These are phyloP conservation scores for Aspergillus biplanus DNA, from an alignment of 495 filamentous ascomycete species.

Conservation along the genomic window DNA sequence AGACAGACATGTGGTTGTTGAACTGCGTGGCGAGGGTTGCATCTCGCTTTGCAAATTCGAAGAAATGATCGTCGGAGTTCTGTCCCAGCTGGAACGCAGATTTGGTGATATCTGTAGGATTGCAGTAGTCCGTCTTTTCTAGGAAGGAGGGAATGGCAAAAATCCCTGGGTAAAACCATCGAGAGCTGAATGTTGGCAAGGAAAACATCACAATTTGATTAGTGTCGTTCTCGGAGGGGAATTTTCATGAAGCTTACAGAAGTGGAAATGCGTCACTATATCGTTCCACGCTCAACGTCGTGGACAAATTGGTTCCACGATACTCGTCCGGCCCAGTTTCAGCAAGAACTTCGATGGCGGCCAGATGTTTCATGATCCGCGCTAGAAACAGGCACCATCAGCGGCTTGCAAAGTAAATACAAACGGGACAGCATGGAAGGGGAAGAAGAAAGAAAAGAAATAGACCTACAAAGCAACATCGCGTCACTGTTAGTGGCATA, in stretches of 20 bases:
- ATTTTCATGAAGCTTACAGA: constrained; percentile 19
- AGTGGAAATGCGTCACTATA: constrained; percentile 32
- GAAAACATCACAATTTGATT: not conserved
- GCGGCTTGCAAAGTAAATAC: not conserved
- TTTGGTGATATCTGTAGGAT: constrained; percentile 30
- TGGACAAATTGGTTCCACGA: constrained; percentile 38
- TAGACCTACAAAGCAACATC: constrained; percentile 29
- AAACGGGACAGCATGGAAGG: not conserved
- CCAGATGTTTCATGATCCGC: constrained; percentile 48
- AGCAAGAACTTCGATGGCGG: constrained; percentile 45
- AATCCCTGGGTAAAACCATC: constrained; percentile 25
- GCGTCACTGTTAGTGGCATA: constrained; percentile 30
- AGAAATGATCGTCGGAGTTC: constrained; percentile 27
- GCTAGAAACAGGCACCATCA: constrained; percentile 1
- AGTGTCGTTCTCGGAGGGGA: too few species aligned
- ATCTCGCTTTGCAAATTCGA: constrained; percentile 25
- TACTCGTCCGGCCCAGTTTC: constrained; percentile 47
- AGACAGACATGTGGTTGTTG: constrained; percentile 52
- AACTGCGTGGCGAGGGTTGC: constrained; percentile 34
- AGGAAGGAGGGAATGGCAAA: constrained; percentile 30
- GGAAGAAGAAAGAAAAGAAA: not conserved
- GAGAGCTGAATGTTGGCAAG: constrained; percentile 17
- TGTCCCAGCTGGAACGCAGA: constrained; percentile 31
- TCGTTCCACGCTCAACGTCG: constrained; percentile 36
- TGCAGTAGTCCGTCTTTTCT: constrained; percentile 28